Percentiles rank a stretch among this genome's conserved stretches.
These are phyloP conservation scores for Fraxinus americana DNA, from an alignment of 257 asterid genomes.

Conservation along the genomic window DNA sequence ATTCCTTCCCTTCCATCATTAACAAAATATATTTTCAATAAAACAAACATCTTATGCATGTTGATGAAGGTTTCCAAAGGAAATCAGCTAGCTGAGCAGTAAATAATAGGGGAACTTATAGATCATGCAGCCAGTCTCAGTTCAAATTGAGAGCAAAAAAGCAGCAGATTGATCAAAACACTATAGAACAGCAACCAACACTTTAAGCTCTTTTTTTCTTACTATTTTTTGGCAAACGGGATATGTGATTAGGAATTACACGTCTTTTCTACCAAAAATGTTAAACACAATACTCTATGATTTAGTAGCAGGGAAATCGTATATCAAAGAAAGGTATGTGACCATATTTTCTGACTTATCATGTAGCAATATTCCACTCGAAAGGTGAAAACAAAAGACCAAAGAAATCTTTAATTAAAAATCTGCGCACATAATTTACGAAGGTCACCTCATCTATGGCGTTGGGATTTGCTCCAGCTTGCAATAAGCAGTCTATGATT, in stretches of 20 bases:
- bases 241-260: background rate
- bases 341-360: slow-evolving; percentile 6
- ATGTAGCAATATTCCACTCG: background rate
- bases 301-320: background rate
- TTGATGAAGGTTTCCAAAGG: background rate
- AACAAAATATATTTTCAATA: background rate
- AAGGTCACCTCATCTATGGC: slow-evolving; percentile 68
- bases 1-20: background rate
- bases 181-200: background rate
- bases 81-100: background rate
- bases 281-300: background rate
- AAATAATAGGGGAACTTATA: background rate
- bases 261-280: background rate
- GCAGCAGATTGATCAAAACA: background rate
- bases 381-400: slow-evolving; percentile 8
- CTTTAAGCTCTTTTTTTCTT: background rate
- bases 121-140: background rate
- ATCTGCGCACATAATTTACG: slow-evolving; percentile 1
- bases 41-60: background rate
- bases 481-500: slow-evolving; percentile 69
- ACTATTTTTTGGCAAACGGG: background rate
- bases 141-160: background rate
- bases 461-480: slow-evolving; percentile 93
- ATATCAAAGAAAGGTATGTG: background rate
- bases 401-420: background rate